Evolutionary conservation across 2,329 filamentous ascomycete species (phyloP), one percentile per base, ranked within the genome.

Genomic region (Ceratocystis papillata): DNA sequence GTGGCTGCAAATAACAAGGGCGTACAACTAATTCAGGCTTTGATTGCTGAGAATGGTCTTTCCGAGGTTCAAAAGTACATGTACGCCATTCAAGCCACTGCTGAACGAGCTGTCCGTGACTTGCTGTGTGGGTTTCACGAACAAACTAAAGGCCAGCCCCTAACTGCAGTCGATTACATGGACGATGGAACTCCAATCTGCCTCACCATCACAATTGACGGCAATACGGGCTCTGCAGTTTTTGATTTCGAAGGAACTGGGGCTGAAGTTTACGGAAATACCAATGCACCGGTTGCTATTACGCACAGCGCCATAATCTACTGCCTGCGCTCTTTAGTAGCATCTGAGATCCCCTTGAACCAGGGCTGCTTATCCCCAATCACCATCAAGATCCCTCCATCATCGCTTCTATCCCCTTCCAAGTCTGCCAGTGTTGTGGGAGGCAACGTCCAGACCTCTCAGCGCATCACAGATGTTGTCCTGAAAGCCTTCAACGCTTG

Each of bases 261-360:
- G 0, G 85, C 87, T 0, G 88, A 94, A 74, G 87, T 90, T 0
- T 90, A 90, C 71, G 88, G 83, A 37, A 92, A 91, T 71, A 87
- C 87, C 74, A 94, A 94, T 71, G 89, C 89, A 0, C 89, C 89
- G 0, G 83, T 90, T 74, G 89, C 89, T 2, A 88, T 94, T 61
- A 92, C 88, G 0, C 90, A 89, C 76, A 88, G 84, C 5, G 89
- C 89, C n/a, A 92, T 93, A 70, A 93, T 94, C 69, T 94, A 94
- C 78, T 93, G 88, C 71, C 79, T 94, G 17, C 83, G 89, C 30
- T 89, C 86, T 71, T 79, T 94, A 66, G 91, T 94, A 69, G 87
- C 83, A 7, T 85, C 90, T 71, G 89, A 93, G 69, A 92, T 94
- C 6, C 89, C 89, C 0, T 78, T 94, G 2, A 94, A 94, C 74